A percentile compares a stretch with the other conserved stretches of the same genome.
Conservation (phyloP, 371 early-diverging fungal species). For the Mycotypha africana region DNA sequence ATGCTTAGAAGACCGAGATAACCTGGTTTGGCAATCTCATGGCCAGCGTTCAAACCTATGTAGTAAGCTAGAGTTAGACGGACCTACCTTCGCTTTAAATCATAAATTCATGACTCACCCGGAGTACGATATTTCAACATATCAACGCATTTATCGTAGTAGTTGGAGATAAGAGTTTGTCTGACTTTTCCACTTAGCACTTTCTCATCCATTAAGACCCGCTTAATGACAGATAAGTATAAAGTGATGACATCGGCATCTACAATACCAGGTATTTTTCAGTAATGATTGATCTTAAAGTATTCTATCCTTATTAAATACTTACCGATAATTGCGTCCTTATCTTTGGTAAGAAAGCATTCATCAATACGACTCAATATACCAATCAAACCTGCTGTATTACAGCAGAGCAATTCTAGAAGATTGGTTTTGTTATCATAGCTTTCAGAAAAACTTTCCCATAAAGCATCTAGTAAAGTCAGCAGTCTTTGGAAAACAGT, state of each 20-base stretch:
- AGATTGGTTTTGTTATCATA: too few relatives aligned
- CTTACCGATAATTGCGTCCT: slow-evolving; percentile 29
- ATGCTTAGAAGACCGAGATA: slow-evolving; percentile 17
- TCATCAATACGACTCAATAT: slow-evolving; percentile 16
- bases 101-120: slow-evolving; percentile 9
- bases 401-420: background rate
- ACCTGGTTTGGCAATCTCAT: slow-evolving; percentile 24
- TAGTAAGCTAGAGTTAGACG: background rate
- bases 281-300: too few relatives aligned
- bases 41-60: slow-evolving; percentile 12
- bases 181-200: slow-evolving; percentile 4
- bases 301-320: background rate
- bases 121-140: slow-evolving; percentile 14
- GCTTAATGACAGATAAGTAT: slow-evolving; percentile 22
- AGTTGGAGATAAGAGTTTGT: slow-evolving; percentile 3
- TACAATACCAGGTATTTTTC: too few relatives aligned
- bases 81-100: background rate
- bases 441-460: too few relatives aligned
- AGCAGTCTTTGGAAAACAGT: slow-evolving; percentile 5
- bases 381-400: background rate
- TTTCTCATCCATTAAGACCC: slow-evolving; percentile 7
- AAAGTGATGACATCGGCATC: slow-evolving; percentile 23
- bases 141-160: slow-evolving; percentile 10
- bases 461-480: slow-evolving; percentile 25
- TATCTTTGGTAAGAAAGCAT: slow-evolving; percentile 16